Evolutionary conservation across 192 early-diverging fungal genomes (phyloP).

Genomic region (Backusella circina): DNA sequence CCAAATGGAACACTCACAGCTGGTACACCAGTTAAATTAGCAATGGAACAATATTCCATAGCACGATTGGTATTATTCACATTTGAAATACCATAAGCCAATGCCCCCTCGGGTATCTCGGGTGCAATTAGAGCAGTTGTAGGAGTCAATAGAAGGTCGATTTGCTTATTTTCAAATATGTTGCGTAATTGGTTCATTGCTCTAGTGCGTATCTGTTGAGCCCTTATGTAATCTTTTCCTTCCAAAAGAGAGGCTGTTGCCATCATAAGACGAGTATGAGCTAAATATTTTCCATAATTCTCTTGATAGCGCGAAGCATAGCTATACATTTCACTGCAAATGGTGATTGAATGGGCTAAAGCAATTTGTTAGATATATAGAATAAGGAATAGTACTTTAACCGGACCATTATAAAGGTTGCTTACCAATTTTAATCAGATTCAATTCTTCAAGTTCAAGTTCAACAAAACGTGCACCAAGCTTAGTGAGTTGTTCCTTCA

Average conservation of each 20-base stretch:
- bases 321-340: conserved; percentile 55
- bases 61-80: conserved; percentile 42
- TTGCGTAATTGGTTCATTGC: conserved; percentile 48
- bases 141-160: conserved; percentile 66
- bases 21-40: conserved; percentile 65
- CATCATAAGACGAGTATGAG: conserved; percentile 42
- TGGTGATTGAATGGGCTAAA: conserved; percentile 60
- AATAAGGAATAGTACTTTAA: not conserved
- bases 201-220: conserved; percentile 49
- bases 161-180: conserved; percentile 39
- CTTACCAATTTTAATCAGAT: not conserved
- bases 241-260: conserved; percentile 30
- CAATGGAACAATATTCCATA: conserved; percentile 60
- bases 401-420: not conserved
- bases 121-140: conserved; percentile 56
- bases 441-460: not conserved
- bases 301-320: conserved; percentile 25
- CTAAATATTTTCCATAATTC: conserved; percentile 30
- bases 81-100: conserved; percentile 51
- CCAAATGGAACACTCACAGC: conserved; percentile 60
- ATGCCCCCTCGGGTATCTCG: conserved; percentile 38
- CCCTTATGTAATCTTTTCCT: conserved; percentile 45
- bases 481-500: not conserved
- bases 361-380: not conserved
- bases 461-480: conserved; percentile 3